Base-by-base conservation (phyloP, 1,139 yeast genomes). In the Taphrina wiesneri region DNA sequence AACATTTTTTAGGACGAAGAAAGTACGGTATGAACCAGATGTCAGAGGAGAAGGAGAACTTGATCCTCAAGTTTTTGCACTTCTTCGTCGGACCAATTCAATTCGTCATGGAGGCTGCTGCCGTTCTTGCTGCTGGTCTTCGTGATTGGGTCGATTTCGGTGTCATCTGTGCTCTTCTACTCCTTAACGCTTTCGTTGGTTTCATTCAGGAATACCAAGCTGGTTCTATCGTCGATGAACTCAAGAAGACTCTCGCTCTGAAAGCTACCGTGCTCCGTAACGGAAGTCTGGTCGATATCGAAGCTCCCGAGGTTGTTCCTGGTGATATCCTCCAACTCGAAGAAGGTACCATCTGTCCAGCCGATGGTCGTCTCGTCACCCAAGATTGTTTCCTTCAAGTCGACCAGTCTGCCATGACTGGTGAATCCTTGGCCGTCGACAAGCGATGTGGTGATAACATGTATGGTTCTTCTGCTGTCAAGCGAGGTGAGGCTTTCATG, bases 131-230 rank as follows among this genome's bases (percentile, higher is more conserved):
- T 75, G 96, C 96, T 72, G 97, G 97, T 88, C 85, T 92, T 76
- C 95, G 90, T 82, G 97, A 91, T 82, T 92, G 97, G 97, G 97
- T 92, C 77, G 97, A 91, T 85, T 91, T 91, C 83, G 97, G 97
- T 85, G 97, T 92, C 79, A 91, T 92, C 77, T 86, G 90, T 80
- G 97, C 88, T 79, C 82, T 92, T 75, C 83, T 92, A 74, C 76
- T 87, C 79, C 86, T 92, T 79, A 92, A 92, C 81, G 97, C 97
- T 72, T 81, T 82, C 74, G 97, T 92, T 78, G 98, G 98, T 85
- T 92, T 91, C 86, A 83, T 90, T 74, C 97, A 92, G 83, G 98
- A 92, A 82, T 92, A 83, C 87, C 96, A 77, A 72, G 76, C 81
- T 30, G 81, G 81, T 66, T 77, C 80, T 41, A 78, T 79, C 70